Evolutionary conservation across 2,329 filamentous ascomycete species (phyloP).

Genomic region (Nigrospora sphaerica): DNA sequence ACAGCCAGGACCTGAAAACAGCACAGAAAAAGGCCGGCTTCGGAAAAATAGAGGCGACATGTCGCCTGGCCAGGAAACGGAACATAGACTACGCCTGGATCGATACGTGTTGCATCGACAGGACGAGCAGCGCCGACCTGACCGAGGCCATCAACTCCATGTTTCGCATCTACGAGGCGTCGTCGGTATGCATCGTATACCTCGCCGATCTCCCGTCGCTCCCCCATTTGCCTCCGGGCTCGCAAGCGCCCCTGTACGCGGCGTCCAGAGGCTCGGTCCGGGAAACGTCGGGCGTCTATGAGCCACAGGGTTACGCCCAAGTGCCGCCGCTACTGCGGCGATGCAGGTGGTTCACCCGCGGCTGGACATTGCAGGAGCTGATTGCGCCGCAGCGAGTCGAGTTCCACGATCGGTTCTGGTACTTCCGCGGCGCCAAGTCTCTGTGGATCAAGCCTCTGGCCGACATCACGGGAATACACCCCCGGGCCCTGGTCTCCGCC

Average conservation of each 20-base stretch:
- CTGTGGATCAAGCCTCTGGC: background rate
- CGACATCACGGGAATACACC: background rate
- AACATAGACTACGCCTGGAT: background rate
- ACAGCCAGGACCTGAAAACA: background rate
- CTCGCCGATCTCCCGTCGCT: background rate
- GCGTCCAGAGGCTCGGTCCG: no score
- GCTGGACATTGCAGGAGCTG: slow-evolving; percentile 1
- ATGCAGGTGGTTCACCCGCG: slow-evolving; percentile 1
- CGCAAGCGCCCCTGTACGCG: background rate
- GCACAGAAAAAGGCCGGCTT: background rate
- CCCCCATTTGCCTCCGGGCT: background rate
- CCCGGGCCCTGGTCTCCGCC: background rate
- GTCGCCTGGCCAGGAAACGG: background rate
- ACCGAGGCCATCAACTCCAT: slow-evolving; percentile 3
- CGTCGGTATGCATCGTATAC: background rate
- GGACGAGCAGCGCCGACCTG: background rate
- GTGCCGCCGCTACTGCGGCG: background rate
- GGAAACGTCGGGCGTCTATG: no score
- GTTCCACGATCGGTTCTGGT: background rate
- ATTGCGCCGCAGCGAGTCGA: background rate
- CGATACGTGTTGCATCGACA: slow-evolving; percentile 2
- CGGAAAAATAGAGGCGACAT: background rate
- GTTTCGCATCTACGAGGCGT: background rate
- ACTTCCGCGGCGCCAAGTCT: background rate
- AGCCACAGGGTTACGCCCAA: no score